phyloP scores from a whole-genome alignment of 1,139 yeast genomes.

The Hansenula lynferdii region DNA sequence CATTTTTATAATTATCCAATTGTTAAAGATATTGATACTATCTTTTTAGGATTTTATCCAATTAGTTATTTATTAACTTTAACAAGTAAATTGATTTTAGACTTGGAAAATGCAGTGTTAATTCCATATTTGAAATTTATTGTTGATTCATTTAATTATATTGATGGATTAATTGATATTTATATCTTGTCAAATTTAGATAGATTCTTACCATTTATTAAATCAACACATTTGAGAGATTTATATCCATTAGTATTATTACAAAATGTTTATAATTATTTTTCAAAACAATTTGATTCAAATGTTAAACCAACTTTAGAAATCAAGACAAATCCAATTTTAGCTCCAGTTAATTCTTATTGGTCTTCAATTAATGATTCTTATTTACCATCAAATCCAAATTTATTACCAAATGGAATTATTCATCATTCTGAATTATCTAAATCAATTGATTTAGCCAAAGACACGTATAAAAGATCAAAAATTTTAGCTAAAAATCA shows the following conservation, averaged over 20 bases:
- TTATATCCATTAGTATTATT: background rate
- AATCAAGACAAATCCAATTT: conserved; percentile 45
- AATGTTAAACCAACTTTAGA: conserved; percentile 39
- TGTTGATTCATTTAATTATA: background rate
- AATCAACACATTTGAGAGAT: conserved; percentile 1
- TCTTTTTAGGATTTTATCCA: conserved; percentile 1
- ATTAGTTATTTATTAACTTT: background rate
- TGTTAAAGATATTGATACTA: conserved; percentile 1
- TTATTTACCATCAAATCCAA: background rate
- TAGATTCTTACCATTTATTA: background rate
- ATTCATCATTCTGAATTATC: background rate
- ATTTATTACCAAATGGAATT: background rate
- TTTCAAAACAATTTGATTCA: conserved; percentile 26
- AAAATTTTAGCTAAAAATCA: conserved; percentile 6
- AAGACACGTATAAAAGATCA: conserved; percentile 1
- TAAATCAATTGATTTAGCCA: background rate
- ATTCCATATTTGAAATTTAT: background rate
- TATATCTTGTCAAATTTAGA: conserved; percentile 3
- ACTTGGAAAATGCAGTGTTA: background rate
- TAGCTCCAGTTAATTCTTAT: conserved; percentile 41
- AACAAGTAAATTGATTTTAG: background rate
- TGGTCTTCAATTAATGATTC: background rate
- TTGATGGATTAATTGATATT: background rate
- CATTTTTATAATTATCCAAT: conserved; percentile 8
- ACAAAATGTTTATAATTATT: background rate